phyloP scores from a whole-genome alignment of 768 basidiomycete species.

The Solioccasus polychromus region DNA sequence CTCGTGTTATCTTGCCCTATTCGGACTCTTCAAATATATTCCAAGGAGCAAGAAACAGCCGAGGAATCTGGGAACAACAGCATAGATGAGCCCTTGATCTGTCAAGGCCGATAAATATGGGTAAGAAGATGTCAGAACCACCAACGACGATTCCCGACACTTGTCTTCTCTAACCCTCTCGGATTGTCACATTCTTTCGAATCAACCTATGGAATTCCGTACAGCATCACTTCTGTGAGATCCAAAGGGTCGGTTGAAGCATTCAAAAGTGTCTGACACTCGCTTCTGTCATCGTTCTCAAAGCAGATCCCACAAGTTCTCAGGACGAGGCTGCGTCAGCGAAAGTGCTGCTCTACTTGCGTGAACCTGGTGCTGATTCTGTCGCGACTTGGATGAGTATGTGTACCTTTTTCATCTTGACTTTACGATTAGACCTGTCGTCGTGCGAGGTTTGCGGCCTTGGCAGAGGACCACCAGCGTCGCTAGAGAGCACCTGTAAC shows the following conservation, averaged over 20 bases:
- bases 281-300: constrained; percentile 56
- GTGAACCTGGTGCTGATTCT: constrained; percentile 58
- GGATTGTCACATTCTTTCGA: constrained; percentile 76
- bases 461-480: too few species aligned
- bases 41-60: constrained; percentile 62
- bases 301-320: constrained; percentile 54
- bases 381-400: constrained; percentile 55
- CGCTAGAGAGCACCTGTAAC: too few species aligned
- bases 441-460: too few species aligned
- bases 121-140: constrained; percentile 29
- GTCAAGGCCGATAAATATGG: constrained; percentile 52
- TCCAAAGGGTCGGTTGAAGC: constrained; percentile 2
- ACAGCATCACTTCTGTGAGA: constrained; percentile 79
- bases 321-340: constrained; percentile 64
- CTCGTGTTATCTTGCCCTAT: constrained; percentile 62
- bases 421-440: too few species aligned
- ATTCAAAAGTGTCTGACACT: constrained; percentile 64
- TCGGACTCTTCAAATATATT: constrained; percentile 73
- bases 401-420: too few species aligned
- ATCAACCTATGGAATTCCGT: constrained; percentile 70
- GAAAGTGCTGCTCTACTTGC: constrained; percentile 54
- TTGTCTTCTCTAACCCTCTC: constrained; percentile 42
- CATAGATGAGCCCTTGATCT: constrained; percentile 83
- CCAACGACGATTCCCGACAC: not conserved
- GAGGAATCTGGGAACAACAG: constrained; percentile 52